These are phyloP conservation scores for Fusarium poae DNA, from an alignment of 2,329 filamentous ascomycete species.

Conservation along the genomic window DNA sequence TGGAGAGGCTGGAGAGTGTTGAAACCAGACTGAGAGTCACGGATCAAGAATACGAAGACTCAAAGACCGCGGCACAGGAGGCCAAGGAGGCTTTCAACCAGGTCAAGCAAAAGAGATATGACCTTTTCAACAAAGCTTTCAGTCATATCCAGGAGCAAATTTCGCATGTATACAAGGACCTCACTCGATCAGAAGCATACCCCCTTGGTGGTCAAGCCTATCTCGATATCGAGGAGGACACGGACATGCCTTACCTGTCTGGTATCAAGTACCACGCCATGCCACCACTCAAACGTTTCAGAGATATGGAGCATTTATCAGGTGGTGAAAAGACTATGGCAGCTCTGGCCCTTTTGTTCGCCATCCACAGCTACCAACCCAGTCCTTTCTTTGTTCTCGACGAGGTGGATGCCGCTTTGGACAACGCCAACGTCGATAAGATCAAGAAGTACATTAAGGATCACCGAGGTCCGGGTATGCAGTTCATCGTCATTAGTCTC, in stretches of 20 bases:
- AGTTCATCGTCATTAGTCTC: constrained; percentile 97
- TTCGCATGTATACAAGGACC: constrained; percentile 91
- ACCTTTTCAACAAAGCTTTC: constrained; percentile 96
- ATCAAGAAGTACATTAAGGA: constrained; percentile 97
- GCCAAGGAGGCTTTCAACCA: constrained; percentile 87
- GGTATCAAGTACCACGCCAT: constrained; percentile 99
- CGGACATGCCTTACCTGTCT: constrained; percentile 94
- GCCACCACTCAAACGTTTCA: constrained; percentile 97
- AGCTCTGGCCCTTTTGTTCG: constrained; percentile 93
- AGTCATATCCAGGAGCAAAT: constrained; percentile 96
- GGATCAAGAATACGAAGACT: constrained; percentile 90
- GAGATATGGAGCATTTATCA: constrained; percentile 98
- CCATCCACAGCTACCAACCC: constrained; percentile 95
- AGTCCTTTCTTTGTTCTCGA: constrained; percentile 98
- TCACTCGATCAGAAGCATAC: constrained; percentile 91
- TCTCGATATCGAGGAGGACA: constrained; percentile 92
- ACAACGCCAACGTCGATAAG: constrained; percentile 96
- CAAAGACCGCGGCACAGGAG: constrained; percentile 77
- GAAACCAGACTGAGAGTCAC: constrained; percentile 85
- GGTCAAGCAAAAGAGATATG: constrained; percentile 84
- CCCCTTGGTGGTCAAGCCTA: constrained; percentile 91
- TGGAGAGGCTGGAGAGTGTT: constrained; percentile 89
- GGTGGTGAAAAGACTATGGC: constrained; percentile 99
- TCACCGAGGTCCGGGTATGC: constrained; percentile 96
- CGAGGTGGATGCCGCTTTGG: constrained; percentile 97